Evolutionary conservation across 495 filamentous ascomycete species (phyloP).

Genomic region (Entonaema liquescens): DNA sequence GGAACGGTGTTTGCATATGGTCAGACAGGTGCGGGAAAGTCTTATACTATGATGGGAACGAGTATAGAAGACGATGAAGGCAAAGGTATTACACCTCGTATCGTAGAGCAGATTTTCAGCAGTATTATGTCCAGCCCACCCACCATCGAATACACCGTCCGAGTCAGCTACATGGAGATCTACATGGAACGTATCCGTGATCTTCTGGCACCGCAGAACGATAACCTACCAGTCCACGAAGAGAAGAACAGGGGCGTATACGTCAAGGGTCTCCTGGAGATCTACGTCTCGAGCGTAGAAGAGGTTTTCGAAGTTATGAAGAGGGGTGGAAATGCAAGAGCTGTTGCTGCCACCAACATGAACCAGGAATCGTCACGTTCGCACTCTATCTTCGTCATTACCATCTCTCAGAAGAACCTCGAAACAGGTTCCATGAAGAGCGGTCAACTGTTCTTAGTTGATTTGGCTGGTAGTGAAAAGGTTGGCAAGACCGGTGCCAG

Average conservation of each 20-base stretch:
- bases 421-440: conserved; percentile 97
- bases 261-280: conserved; percentile 93
- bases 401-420: conserved; percentile 96
- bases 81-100: conserved; percentile 95
- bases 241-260: conserved; percentile 97
- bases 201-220: conserved; percentile 88
- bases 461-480: conserved; percentile 97
- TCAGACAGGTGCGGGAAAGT: conserved; percentile 98
- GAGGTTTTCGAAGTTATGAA: conserved; percentile 99
- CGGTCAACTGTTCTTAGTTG: conserved; percentile 94
- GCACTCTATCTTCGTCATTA: conserved; percentile 98
- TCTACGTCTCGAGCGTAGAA: conserved; percentile 93
- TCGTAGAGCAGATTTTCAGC: conserved; percentile 97
- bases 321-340: conserved; percentile 84
- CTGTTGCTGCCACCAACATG: conserved; percentile 99
- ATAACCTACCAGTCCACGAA: conserved; percentile 96
- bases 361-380: conserved; percentile 98
- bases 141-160: conserved; percentile 97
- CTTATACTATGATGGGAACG: conserved; percentile 98
- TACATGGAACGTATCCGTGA: conserved; percentile 99
- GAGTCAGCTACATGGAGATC: conserved; percentile 99
- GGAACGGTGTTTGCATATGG: conserved; percentile 99
- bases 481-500: conserved; percentile 98
- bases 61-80: conserved; percentile 91
- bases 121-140: conserved; percentile 89